Base-by-base conservation (phyloP, 345 rosid genomes). In the Rhodamnia rubescens region DNA sequence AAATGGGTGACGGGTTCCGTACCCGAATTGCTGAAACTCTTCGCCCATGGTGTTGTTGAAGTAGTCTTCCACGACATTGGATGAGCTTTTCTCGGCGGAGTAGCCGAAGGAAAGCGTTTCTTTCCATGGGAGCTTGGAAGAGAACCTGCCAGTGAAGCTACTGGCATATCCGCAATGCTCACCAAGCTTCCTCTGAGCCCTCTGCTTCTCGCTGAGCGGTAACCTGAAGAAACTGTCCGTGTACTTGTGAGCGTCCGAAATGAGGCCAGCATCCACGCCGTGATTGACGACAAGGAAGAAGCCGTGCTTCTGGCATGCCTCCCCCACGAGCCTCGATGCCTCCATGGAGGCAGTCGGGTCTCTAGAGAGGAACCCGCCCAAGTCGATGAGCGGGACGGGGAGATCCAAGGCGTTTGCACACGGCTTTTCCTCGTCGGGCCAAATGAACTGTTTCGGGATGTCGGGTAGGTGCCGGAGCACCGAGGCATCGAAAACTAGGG, bases 101-200 rank as follows among this genome's bases (percentile, higher is more conserved):
- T 89, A 93, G 36, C 91, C 85, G 85, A 97, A 92, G 82, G 99
- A 97, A 32, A 97, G 95, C 1, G 99, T 97, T 89, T 97, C 99
- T 87, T 97, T 97, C 99, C 99, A 97, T 1, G 99, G 99, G 26
- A 97, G 96, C 88, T 95, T 96, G 53, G 95, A 91, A 58, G 95
- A 91, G 87, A 97, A 97, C 83, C 99, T 92, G 9, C 99, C 95
- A 44, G 99, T 97, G 93, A 97, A 97, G 88, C 99, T 97, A 87
- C 99, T 96, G 8, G 99, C 99, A 74, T 97, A 97, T 50, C 99
- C 99, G 83, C 95, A 92, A 85, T 89, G 92, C 91, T 95, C 99
- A 5, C 99, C 99, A 15, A 85, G 22, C 88, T 94, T 94, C 87
- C 99, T 95, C 90, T 91, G 94, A 85, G 96, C 96, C 86, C 84